Evolutionary conservation across 2,329 filamentous ascomycete species (phyloP).

Genomic region (Sordariomycetes sp.): DNA sequence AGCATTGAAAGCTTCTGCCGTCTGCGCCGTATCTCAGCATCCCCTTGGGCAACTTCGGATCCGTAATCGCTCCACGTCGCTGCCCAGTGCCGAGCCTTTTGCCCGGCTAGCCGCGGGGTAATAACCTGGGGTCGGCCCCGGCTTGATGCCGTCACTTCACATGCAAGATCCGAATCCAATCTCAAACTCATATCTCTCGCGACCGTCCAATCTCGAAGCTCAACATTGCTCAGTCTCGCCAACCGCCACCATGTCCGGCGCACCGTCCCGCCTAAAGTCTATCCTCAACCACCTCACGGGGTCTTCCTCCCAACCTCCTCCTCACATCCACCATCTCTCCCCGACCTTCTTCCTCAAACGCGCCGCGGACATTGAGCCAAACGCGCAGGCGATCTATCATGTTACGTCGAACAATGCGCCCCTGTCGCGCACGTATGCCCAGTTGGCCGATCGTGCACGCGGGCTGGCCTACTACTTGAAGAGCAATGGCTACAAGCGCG

Average conservation of each 20-base stretch:
- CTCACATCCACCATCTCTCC: slow-evolving; percentile 69
- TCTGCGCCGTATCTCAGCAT: no score
- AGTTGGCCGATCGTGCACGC: slow-evolving; percentile 76
- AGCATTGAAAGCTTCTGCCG: no score
- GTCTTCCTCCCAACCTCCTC: slow-evolving; percentile 29
- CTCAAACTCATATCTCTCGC: no score
- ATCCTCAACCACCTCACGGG: slow-evolving; percentile 42
- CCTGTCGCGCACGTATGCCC: slow-evolving; percentile 67
- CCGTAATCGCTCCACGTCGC: no score
- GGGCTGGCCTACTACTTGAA: slow-evolving; percentile 83
- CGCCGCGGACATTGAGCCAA: slow-evolving; percentile 79
- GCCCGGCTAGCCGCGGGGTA: no score
- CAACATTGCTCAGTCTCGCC: no score
- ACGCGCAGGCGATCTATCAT: slow-evolving; percentile 79
- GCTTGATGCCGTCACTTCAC: no score
- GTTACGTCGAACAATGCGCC: slow-evolving; percentile 67
- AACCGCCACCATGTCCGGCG: slow-evolving; percentile 47
- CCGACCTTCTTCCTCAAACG: slow-evolving; percentile 83
- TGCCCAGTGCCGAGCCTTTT: no score
- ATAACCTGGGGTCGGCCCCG: no score
- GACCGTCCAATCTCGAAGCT: no score
- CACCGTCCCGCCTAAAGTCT: slow-evolving; percentile 50
- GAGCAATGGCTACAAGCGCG: slow-evolving; percentile 62
- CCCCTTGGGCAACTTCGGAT: no score
- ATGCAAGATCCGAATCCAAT: no score